These are phyloP conservation scores for Malassezia sp. DNA, from an alignment of 1,284 basidiomycete genomes.

Conservation along the genomic window DNA sequence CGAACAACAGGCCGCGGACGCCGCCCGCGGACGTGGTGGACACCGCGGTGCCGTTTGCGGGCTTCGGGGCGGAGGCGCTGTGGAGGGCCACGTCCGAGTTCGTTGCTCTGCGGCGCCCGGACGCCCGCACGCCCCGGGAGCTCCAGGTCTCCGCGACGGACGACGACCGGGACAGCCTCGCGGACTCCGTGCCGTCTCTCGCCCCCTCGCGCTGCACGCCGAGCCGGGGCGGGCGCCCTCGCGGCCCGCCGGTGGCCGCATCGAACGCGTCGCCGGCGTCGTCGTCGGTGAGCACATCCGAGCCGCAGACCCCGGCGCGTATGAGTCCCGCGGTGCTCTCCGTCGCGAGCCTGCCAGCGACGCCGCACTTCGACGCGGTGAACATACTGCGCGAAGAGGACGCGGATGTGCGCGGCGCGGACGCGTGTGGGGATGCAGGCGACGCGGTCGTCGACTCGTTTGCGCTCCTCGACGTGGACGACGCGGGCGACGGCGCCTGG, in stretches of 20 bases:
- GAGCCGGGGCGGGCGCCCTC: no score
- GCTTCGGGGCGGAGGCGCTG: constrained; percentile 39
- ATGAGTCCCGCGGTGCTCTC: not conserved
- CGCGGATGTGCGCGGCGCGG: not conserved
- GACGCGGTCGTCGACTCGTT: constrained; percentile 18
- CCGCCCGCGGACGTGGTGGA: constrained; percentile 20
- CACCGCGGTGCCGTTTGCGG: constrained; percentile 35
- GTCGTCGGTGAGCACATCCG: not conserved
- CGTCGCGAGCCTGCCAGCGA: not conserved
- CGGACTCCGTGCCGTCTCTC: not conserved
- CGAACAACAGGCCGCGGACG: not conserved
- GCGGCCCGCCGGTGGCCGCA: no score
- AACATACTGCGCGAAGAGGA: no score
- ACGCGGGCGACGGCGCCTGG: constrained; percentile 36
- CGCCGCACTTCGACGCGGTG: no score
- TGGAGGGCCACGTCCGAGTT: constrained; percentile 33
- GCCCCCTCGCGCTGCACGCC: not conserved
- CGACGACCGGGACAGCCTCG: not conserved
- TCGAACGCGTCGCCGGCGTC: no score
- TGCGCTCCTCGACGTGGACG: constrained; percentile 28
- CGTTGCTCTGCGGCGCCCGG: constrained; percentile 21
- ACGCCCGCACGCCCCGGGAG: constrained; percentile 15
- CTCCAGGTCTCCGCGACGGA: not conserved
- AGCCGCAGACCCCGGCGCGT: not conserved
- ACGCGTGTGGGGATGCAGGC: no score